Evolutionary conservation across 2,329 filamentous ascomycete species (phyloP).

Genomic region (Fusarium anthophilum): DNA sequence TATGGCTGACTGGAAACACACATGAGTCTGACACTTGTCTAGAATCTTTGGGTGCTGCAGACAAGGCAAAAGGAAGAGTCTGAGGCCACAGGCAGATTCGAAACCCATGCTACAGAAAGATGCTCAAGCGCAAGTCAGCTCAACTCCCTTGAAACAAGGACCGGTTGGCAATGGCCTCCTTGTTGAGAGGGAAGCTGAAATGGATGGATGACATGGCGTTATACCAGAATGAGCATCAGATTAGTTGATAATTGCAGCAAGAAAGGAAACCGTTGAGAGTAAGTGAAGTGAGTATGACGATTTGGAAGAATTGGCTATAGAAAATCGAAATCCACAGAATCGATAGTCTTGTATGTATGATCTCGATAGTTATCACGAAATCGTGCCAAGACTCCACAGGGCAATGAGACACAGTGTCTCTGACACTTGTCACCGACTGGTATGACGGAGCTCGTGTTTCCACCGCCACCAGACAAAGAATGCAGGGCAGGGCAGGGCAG

Average conservation of each 20-base stretch:
- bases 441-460: conserved; percentile 20
- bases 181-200: background rate
- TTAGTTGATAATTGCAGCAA: background rate
- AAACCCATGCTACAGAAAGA: background rate
- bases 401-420: conserved; percentile 24
- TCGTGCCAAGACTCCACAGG: conserved; percentile 13
- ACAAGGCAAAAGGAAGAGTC: background rate
- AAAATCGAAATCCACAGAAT: conserved; percentile 26
- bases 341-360: conserved; percentile 10
- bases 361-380: conserved; percentile 6
- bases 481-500: conserved; percentile 10
- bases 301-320: conserved; percentile 17
- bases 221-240: background rate
- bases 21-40: background rate
- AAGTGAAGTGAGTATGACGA: background rate
- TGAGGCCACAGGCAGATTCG: background rate
- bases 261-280: background rate
- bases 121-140: background rate
- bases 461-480: conserved; percentile 17
- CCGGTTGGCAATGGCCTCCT: background rate
- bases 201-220: background rate
- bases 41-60: conserved; percentile 22
- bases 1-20: background rate
- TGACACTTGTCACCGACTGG: conserved; percentile 7
- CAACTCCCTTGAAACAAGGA: background rate